Evolutionary conservation across 2,329 filamentous ascomycete species (phyloP), one percentile per base, ranked within the genome.

Genomic region (Aspergillus pseudoglaucus): DNA sequence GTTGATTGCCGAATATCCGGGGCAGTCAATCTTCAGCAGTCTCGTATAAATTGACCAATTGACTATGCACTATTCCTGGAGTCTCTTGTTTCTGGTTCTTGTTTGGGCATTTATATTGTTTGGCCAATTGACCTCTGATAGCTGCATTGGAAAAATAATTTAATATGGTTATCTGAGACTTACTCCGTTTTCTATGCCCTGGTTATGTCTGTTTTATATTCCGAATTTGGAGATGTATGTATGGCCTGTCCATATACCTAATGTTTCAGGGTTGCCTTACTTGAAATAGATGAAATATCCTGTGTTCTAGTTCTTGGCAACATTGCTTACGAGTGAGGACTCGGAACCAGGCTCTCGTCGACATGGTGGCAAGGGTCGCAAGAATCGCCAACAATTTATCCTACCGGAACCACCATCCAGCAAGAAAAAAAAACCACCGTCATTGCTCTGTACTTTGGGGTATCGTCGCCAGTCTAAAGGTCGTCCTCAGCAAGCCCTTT

Each of bases 231-330:
- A 37, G n/a, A n/a, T n/a, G 6, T n/a, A 93, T 54, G 85, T 91
- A 38, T 93, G 88, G 88, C 88, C 88, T 0, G 60, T 81, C 80
- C 14, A 10, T 9, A 14, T 17, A 37, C 27, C 78, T 79, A 53
- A 74, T 79, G 6, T 76, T 81, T 7, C 74, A 79, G 2, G 81
- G 86, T 57, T 82, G 84, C 46, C 77, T 83, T 39, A 82, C 82
- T 37, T 85, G 84, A 48, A 87, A 93, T 3, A 25, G 87, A 93
- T 70, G 87, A 20, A 20, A 20, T 3, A 20, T 4, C 20, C 88
- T 35, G 79, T 93, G 41, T 90, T 87, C 0, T 91, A 89, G 63
- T 88, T 88, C 5, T 74, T 93, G 17, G 83, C 88, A 10, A 93
- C 88, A 0, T 73, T 93, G 49, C 87, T 88, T 48, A 85, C 89